Base-by-base conservation (phyloP, 176 grass and related monocot species). In the Typha latifolia region DNA sequence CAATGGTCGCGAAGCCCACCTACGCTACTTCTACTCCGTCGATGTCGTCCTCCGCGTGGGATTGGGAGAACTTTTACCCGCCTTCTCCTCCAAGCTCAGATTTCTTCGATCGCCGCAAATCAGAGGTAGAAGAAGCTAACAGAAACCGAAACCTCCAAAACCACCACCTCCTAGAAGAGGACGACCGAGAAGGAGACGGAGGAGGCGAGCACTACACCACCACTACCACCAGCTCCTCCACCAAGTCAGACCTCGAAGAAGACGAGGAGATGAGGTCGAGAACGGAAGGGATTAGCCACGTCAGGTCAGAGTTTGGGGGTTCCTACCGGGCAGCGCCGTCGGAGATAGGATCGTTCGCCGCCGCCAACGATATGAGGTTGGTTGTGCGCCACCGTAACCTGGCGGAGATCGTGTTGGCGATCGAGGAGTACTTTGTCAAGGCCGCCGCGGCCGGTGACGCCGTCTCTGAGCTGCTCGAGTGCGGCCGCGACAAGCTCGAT, bases 21-120 rank as follows among this genome's bases (percentile, higher is more conserved):
- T 68, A 34, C 50, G 37, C 37, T 43, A 72, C 81, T 3, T 76
- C 85, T 18, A 99, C 95, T 57, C 94, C 94, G 10, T 85, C 89
- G 26, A 72, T 74, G 67, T 85, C 95, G 5, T 99, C 95, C 14
- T 99, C 95, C 14, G 83, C 83, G 26, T 99, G 95, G 89, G 95
- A 99, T 4, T 99, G 95, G 95, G 89, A 93, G 77, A 93, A 93
- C 68, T 19, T 59, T 21, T 87, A 82, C 69, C 95, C 95, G 24
- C 95, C 95, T 78, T 99, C 95, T 20, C 89, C 89, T 57, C 95
- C 95, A 22, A 81, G 90, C 75, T 99, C 95, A 2, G 95, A 99
- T 61, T 99, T 87, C 66, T 99, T 94, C 49, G 86, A 90, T 3
- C 89, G 95, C 12, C 79, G 73, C 55, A 93, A 90, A 76, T 68